phyloP scores from a whole-genome alignment of 345 rosid genomes.

The Erodium maritimum region DNA sequence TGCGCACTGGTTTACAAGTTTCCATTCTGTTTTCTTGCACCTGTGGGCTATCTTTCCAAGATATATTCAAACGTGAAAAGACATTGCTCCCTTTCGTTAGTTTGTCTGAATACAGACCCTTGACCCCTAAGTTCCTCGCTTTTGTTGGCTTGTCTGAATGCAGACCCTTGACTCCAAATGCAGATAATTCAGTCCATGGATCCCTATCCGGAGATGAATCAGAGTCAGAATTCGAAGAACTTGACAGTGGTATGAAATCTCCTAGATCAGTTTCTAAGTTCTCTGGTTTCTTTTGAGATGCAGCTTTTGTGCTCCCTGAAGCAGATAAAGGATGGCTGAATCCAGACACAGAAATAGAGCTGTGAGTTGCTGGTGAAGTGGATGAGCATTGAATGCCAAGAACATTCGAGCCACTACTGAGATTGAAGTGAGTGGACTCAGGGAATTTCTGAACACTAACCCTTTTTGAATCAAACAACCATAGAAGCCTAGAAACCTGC shows the following conservation, averaged over 20 bases:
- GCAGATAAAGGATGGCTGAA: too few species aligned
- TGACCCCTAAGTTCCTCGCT: neutral
- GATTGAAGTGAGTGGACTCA: neutral
- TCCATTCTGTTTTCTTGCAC: too few species aligned
- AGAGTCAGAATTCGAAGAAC: neutral
- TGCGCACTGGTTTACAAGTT: too few species aligned
- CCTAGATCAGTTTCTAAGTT: too few species aligned
- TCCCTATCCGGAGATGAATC: constrained; percentile 1
- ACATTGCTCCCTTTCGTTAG: constrained; percentile 7
- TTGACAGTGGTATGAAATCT: constrained; percentile 17
- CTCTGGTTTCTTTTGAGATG: too few species aligned
- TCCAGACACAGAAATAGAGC: too few species aligned
- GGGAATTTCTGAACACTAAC: neutral
- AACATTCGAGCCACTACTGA: neutral
- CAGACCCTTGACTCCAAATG: neutral
- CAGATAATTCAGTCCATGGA: neutral
- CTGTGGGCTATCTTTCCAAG: too few species aligned
- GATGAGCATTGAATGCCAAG: too few species aligned
- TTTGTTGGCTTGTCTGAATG: constrained; percentile 9
- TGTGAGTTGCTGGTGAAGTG: too few species aligned
- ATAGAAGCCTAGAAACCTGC: constrained; percentile 19
- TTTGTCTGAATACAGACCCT: constrained; percentile 12
- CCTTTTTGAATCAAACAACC: constrained; percentile 18
- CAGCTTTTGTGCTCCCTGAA: too few species aligned
- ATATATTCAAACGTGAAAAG: constrained; percentile 14